A percentile compares a stretch with the other conserved stretches of the same genome.
Evolutionary conservation across 1,139 yeast genomes (phyloP).

Genomic region (Candida sanyaensis): DNA sequence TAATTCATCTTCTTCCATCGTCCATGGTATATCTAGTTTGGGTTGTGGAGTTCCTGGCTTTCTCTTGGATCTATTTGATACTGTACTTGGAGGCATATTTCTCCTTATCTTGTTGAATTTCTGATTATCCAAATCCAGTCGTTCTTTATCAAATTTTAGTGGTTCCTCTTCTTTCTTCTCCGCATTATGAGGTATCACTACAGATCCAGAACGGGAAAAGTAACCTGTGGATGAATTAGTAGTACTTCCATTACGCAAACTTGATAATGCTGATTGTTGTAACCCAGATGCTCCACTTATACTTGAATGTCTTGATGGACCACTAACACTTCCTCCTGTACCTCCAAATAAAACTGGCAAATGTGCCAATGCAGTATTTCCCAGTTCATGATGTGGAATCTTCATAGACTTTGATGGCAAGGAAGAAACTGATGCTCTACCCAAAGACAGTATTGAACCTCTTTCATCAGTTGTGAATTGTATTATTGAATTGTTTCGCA

Average conservation of each 20-base stretch:
- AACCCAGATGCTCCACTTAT: conserved; percentile 38
- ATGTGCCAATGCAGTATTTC: conserved; percentile 42
- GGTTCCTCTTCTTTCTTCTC: conserved; percentile 33
- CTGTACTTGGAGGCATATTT: conserved; percentile 7
- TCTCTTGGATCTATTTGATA: conserved; percentile 8
- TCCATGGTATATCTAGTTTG: conserved; percentile 47
- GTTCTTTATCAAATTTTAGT: conserved; percentile 18
- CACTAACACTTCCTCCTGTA: conserved; percentile 39
- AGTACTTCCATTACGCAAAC: conserved; percentile 45
- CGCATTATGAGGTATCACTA: conserved; percentile 41
- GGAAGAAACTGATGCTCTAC: conserved; percentile 45
- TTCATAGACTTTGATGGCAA: conserved; percentile 51
- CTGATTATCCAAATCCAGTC: conserved; percentile 14
- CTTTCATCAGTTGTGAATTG: conserved; percentile 46
- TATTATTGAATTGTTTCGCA: conserved; percentile 45
- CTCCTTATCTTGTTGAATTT: conserved; percentile 12
- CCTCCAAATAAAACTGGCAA: conserved; percentile 48
- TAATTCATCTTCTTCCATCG: conserved; percentile 75
- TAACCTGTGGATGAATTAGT: conserved; percentile 36
- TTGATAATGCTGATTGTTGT: conserved; percentile 37
- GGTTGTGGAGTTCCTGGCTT: conserved; percentile 18
- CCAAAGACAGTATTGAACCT: conserved; percentile 32
- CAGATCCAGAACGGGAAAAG: conserved; percentile 47
- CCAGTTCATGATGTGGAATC: conserved; percentile 51
- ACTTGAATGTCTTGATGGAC: conserved; percentile 45